Conservation (phyloP, 805 yeast genomes). For the Candida lessepsii region DNA sequence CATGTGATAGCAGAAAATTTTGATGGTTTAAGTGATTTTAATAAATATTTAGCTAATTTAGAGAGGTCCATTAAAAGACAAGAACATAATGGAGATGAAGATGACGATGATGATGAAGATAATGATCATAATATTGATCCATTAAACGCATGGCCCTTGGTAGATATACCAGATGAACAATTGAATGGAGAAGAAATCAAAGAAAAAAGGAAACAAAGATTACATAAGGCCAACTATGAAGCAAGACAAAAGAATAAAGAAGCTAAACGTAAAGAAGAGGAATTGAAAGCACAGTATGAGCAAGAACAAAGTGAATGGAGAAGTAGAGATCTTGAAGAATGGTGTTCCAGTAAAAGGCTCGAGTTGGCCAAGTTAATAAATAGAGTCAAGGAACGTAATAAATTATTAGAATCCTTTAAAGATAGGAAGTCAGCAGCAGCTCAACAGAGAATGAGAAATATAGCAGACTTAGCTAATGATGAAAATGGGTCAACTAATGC, state of each 20-base stretch:
- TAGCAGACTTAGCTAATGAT: slow-evolving; percentile 83
- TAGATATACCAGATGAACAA: slow-evolving; percentile 82
- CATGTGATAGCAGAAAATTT: slow-evolving; percentile 72
- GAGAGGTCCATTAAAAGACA: slow-evolving; percentile 72
- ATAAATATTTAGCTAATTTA: slow-evolving; percentile 59
- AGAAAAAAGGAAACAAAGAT: slow-evolving; percentile 81
- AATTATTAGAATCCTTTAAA: slow-evolving; percentile 71
- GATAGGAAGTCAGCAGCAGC: slow-evolving; percentile 91
- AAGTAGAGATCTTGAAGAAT: slow-evolving; percentile 63
- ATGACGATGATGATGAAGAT: slow-evolving; percentile 54
- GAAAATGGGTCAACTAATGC: slow-evolving; percentile 49
- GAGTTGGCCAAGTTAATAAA: slow-evolving; percentile 60
- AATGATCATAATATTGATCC: slow-evolving; percentile 42
- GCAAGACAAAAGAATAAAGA: slow-evolving; percentile 81
- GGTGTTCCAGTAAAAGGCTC: slow-evolving; percentile 73
- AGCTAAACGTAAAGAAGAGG: slow-evolving; percentile 68
- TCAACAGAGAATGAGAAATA: slow-evolving; percentile 86
- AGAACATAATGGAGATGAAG: slow-evolving; percentile 57
- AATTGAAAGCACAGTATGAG: slow-evolving; percentile 58
- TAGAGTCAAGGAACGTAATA: slow-evolving; percentile 62
- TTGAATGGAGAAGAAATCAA: slow-evolving; percentile 75
- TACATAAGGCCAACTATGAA: slow-evolving; percentile 83
- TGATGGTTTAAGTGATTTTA: slow-evolving; percentile 69
- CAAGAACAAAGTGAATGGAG: slow-evolving; percentile 78
- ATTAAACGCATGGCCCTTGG: slow-evolving; percentile 61